Percentiles rank a stretch among this genome's conserved stretches.
These are phyloP conservation scores for Persicaria tinctoria DNA, from an alignment of 148 eudicot genomes.

Conservation along the genomic window DNA sequence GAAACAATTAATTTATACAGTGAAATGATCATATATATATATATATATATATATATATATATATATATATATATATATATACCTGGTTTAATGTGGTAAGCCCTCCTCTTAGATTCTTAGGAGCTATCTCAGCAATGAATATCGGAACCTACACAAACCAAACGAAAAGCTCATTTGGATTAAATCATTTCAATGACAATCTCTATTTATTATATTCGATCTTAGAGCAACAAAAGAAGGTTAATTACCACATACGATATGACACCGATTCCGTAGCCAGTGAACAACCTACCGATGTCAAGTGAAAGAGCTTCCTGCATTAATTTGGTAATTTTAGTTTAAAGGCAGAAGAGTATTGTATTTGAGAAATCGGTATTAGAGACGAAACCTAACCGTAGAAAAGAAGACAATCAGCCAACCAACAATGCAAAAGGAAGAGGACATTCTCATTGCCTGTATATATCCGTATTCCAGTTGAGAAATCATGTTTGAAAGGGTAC, in stretches of 20 bases:
- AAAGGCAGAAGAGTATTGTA: background rate
- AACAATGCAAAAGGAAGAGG: constrained; percentile 53
- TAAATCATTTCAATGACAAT: background rate
- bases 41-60: background rate
- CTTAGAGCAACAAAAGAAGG: background rate
- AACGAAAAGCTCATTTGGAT: background rate
- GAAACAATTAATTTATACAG: background rate
- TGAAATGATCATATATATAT: background rate
- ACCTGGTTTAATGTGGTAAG: constrained; percentile 76
- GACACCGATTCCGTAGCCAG: constrained; percentile 77
- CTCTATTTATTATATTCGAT: too few species aligned
- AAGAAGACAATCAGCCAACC: constrained; percentile 78
- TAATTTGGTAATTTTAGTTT: background rate
- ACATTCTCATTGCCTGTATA: constrained; percentile 73
- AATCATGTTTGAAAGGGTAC: background rate
- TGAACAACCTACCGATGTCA: constrained; percentile 63
- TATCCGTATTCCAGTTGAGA: background rate
- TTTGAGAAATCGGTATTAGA: background rate
- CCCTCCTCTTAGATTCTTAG: constrained; percentile 73
- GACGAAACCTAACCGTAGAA: constrained; percentile 36
- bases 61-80: background rate
- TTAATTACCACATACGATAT: constrained; percentile 63
- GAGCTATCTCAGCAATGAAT: constrained; percentile 75
- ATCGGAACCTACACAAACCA: constrained; percentile 50
- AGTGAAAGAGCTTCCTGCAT: constrained; percentile 52